phyloP scores from a whole-genome alignment of 2,329 filamentous ascomycete species.

The Penicillium brasilianum region DNA sequence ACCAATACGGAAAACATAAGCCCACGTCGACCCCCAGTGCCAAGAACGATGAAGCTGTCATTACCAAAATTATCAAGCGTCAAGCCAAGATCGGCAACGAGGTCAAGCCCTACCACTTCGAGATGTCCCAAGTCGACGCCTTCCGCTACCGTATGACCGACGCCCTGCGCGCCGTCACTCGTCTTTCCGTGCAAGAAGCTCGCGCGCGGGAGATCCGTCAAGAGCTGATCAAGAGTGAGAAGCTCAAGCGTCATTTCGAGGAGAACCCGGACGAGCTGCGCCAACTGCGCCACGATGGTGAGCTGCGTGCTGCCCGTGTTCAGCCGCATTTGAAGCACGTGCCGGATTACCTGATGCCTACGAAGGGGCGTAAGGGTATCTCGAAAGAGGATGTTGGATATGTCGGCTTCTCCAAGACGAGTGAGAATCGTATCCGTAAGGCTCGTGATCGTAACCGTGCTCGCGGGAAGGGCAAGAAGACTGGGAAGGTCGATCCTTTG shows the following conservation, averaged over 20 bases:
- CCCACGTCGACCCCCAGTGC: conserved; percentile 77
- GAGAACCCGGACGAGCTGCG: conserved; percentile 90
- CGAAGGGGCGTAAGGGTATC: conserved; percentile 71
- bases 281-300: conserved; percentile 87
- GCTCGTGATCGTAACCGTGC: conserved; percentile 51
- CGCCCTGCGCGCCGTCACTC: conserved; percentile 85
- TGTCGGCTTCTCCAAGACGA: conserved; percentile 65
- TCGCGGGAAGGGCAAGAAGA: conserved; percentile 56
- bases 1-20: conserved; percentile 85
- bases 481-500: conserved; percentile 77
- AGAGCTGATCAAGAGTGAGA: conserved; percentile 91
- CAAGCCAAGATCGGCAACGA: conserved; percentile 80
- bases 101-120: conserved; percentile 89
- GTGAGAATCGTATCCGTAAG: conserved; percentile 58
- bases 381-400: conserved; percentile 73
- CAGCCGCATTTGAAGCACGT: conserved; percentile 93
- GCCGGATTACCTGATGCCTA: conserved; percentile 89
- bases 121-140: conserved; percentile 90
- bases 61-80: conserved; percentile 77
- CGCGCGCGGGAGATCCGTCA: conserved; percentile 84
- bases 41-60: conserved; percentile 81
- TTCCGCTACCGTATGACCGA: conserved; percentile 96
- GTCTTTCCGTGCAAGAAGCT: conserved; percentile 87
- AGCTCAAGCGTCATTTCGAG: conserved; percentile 92
- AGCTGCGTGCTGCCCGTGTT: conserved; percentile 79